Base-by-base conservation (phyloP, 192 early-diverging fungal genomes). In the Allomyces macrogynus region DNA sequence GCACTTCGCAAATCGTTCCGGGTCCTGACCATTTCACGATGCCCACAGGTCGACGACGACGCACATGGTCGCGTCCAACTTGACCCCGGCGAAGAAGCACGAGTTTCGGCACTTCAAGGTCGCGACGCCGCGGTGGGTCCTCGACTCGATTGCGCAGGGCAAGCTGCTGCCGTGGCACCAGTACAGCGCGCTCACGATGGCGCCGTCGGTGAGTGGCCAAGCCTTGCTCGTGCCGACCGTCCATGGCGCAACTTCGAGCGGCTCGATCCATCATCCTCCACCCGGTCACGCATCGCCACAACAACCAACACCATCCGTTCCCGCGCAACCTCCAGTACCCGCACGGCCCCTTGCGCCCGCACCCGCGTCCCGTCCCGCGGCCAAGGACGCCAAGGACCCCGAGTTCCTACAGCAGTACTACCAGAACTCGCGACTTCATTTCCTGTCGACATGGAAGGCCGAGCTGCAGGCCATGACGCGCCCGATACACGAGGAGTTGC, bases 391-490 rank as follows among this genome's bases (percentile, higher is more conserved):
- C 32, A 40, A 40, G 32, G 64, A 76, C 57, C 75, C 77, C 9
- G 73, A 80, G n/a, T 86, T 86, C 71, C 71, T 87, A 10, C 72
- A 82, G 65, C 74, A 74, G 5, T 87, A 81, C 66, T 86, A 85
- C 63, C 71, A 76, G 24, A 78, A 71, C 14, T 92, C 90, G 0
- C 78, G 89, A 18, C 76, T 92, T 4, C 89, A 91, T 70, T 81
- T 85, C 68, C 72, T 91, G 4, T 86, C 85, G 0, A 78, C 78
- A 1, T 92, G 89, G 89, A 93, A 92, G 75, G 74, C 73, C 40
- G 88, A 90, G 60, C 76, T 96, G 61, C 80, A 84, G 66, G 84
- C 89, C 4, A 77, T 78, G 61, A 83, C 86, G 12, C 63, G 68
- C 0, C 65, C 69, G 16, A 62, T 65, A 12, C 76, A 70, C 61